Base-by-base conservation (phyloP, 306 rosid species). In the Fagus crenata region DNA sequence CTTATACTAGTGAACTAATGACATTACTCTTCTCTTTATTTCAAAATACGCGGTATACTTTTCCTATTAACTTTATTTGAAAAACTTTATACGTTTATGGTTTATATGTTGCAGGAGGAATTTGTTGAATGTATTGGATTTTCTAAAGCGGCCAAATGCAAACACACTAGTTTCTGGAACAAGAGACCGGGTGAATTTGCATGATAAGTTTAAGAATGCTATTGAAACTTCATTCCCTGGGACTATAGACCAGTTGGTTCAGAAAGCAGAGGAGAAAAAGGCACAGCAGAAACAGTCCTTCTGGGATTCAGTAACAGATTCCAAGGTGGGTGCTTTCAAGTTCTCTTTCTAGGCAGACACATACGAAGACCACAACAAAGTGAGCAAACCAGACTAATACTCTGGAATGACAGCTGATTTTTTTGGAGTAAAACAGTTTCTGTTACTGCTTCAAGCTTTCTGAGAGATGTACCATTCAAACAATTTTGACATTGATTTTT, bases 91-190 rank as follows among this genome's bases (percentile, higher is more conserved):
- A 2, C n/a, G 53, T 8, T 15, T 32, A 49, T 39, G 40, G 43
- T 63, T 54, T 76, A 46, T 74, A 42, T 81, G 55, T 69, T 88
- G 87, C 93, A 95, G 96, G 90, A 87, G 95, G 72, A 92, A 95
- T 86, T 84, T 95, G 85, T 64, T 90, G 72, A 87, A 90, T 83
- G 97, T 95, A 54, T 82, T 95, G 90, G 92, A 92, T 77, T 95
- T 95, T 86, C 97, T 90, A 3, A 84, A 82, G 68, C 86, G 82
- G 83, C 98, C 98, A 39, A 95, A 92, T 80, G 98, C 97, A 2
- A 84, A 91, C 81, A 80, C 78, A 28, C 82, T 95, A 67, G 97
- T 92, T 55, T 95, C 98, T 32, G 97, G 98, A 79, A 92, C 97
- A 17, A 89, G 83, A 83, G 97, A 95, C 77, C 82, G 97, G 37